phyloP scores from a whole-genome alignment of 352 stramenopile genomes.

The Phytophthora podocarpi region DNA sequence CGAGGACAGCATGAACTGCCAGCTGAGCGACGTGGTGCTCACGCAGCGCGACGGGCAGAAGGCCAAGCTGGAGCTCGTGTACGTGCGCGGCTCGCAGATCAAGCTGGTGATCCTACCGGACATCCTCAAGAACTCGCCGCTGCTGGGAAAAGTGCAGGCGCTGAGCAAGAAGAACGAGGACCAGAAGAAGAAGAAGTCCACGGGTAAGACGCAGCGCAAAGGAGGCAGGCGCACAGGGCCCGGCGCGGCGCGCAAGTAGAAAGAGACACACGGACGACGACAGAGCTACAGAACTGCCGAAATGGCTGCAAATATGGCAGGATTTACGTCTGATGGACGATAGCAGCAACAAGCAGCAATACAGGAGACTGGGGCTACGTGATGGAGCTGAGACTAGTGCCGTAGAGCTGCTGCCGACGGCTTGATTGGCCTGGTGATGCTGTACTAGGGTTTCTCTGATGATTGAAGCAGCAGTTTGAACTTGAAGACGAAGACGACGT shows the following conservation, averaged over 20 bases:
- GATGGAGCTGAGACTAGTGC: background rate
- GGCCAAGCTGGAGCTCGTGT: conserved; percentile 89
- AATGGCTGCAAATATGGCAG: background rate
- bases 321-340: background rate
- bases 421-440: too few relatives aligned
- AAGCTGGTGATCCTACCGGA: conserved; percentile 97
- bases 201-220: conserved; percentile 30
- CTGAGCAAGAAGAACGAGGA: conserved; percentile 74
- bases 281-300: background rate
- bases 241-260: conserved; percentile 47
- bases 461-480: background rate
- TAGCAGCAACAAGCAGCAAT: background rate
- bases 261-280: background rate
- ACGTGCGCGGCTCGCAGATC: conserved; percentile 96
- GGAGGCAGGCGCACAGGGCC: conserved; percentile 20
- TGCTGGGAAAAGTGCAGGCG: conserved; percentile 96
- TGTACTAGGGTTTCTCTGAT: background rate
- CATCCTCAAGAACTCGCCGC: conserved; percentile 96
- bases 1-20: conserved; percentile 98
- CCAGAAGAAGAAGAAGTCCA: conserved; percentile 55
- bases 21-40: conserved; percentile 92
- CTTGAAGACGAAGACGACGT: conserved; percentile 24
- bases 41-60: conserved; percentile 88
- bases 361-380: background rate
- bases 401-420: background rate